Evolutionary conservation across 768 basidiomycete genomes (phyloP).

Genomic region (Aureoboletus auriporus): DNA sequence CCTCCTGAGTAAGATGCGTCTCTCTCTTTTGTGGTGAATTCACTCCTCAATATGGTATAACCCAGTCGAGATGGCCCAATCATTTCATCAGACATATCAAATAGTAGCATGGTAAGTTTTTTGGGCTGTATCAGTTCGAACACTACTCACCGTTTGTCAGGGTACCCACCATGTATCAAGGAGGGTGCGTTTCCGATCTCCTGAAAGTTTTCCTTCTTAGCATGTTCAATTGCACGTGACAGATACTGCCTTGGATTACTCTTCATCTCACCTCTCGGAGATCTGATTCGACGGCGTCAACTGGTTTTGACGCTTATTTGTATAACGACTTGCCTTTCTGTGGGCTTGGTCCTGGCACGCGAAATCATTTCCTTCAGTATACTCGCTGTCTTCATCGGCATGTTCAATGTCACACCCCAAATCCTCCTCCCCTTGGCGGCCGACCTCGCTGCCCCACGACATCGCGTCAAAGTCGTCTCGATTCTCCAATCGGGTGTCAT

Average conservation of each 20-base stretch:
- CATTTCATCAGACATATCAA: constrained; percentile 33
- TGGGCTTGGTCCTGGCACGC: constrained; percentile 37
- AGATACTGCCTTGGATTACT: constrained; percentile 32
- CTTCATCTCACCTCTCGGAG: constrained; percentile 44
- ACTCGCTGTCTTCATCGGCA: constrained; percentile 35
- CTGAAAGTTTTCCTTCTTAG: not conserved
- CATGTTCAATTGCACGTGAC: not conserved
- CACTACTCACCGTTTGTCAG: constrained; percentile 27
- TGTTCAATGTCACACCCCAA: constrained; percentile 39
- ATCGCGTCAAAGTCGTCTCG: constrained; percentile 21
- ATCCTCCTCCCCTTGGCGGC: constrained; percentile 41
- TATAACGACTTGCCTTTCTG: constrained; percentile 33
- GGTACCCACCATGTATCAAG: constrained; percentile 64
- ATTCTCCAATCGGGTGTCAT: constrained; percentile 32
- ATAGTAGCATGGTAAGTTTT: constrained; percentile 30
- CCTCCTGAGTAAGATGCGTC: constrained; percentile 54
- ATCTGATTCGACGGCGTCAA: constrained; percentile 41
- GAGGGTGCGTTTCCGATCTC: constrained; percentile 41
- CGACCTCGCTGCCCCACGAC: constrained; percentile 36
- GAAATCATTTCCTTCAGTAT: constrained; percentile 30
- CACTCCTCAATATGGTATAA: not conserved
- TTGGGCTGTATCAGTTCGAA: not conserved
- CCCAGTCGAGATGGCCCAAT: constrained; percentile 31
- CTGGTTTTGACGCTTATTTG: constrained; percentile 34
- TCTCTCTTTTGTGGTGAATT: not conserved